These are phyloP conservation scores for Phyllosticta citribraziliensis DNA, from an alignment of 2,329 filamentous ascomycete species.

Conservation along the genomic window DNA sequence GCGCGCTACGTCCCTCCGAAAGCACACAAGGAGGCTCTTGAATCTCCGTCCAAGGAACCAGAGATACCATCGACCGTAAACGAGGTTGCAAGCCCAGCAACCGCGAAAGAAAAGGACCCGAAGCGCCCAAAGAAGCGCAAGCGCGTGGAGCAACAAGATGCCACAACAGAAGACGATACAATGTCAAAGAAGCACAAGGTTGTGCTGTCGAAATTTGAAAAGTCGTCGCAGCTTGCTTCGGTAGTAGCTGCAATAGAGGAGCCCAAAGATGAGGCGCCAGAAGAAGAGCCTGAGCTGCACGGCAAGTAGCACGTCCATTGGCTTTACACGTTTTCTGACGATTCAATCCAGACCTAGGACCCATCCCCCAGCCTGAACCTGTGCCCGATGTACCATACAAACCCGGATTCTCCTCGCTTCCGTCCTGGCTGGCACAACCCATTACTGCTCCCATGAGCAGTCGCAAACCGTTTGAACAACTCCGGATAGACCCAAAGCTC, in stretches of 20 bases:
- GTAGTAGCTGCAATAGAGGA: constrained; percentile 8
- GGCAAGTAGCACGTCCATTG: constrained; percentile 15
- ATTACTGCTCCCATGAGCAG: constrained; percentile 55
- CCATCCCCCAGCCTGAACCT: constrained; percentile 67
- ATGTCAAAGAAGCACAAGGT: constrained; percentile 26
- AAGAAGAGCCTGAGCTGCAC: constrained; percentile 41
- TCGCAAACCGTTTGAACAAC: constrained; percentile 50
- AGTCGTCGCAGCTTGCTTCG: constrained; percentile 23
- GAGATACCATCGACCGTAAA: constrained; percentile 5
- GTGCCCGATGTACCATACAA: constrained; percentile 47
- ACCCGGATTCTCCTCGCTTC: constrained; percentile 67
- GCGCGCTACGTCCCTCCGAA: constrained; percentile 37
- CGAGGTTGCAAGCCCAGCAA: constrained; percentile 11
- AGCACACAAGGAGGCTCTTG: constrained; percentile 7
- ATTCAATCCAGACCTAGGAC: constrained; percentile 51
- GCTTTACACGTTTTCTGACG: not conserved
- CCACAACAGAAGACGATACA: constrained; percentile 18
- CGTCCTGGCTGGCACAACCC: constrained; percentile 69
- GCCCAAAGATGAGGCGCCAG: constrained; percentile 16
- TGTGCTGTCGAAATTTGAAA: constrained; percentile 38
- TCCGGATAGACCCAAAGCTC: constrained; percentile 54
- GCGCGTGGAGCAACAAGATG: constrained; percentile 17
- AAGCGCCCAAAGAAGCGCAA: constrained; percentile 28
- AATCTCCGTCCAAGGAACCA: constrained; percentile 11
- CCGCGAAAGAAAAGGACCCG: constrained; percentile 29